phyloP scores from a whole-genome alignment of 306 rosid species.

The Trichosanthes cucumerina region DNA sequence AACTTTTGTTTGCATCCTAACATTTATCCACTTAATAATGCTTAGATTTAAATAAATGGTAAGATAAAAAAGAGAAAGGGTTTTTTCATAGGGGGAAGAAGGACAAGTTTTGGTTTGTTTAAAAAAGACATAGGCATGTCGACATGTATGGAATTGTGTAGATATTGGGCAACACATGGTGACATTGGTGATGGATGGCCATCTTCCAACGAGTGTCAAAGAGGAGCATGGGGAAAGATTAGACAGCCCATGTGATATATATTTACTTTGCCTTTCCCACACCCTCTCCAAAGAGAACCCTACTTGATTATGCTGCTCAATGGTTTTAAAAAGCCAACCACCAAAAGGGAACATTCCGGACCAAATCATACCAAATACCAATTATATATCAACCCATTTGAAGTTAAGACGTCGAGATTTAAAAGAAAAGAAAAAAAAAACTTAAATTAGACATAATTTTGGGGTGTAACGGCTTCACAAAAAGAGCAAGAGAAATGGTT shows the following conservation, averaged over 20 bases:
- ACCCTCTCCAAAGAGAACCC: neutral
- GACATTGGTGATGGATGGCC: neutral
- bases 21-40: too few species aligned
- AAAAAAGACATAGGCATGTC: neutral
- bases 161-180: slow-evolving; percentile 6
- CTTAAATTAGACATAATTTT: neutral
- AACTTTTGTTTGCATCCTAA: too few species aligned
- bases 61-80: too few species aligned
- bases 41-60: too few species aligned
- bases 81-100: neutral
- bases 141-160: neutral
- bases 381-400: neutral
- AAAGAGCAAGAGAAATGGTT: neutral
- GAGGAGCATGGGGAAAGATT: neutral
- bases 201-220: neutral
- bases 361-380: slow-evolving; percentile 1
- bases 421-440: neutral
- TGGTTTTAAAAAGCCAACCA: neutral
- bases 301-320: neutral
- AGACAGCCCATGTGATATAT: slow-evolving; percentile 7
- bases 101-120: neutral
- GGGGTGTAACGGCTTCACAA: neutral
- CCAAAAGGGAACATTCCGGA: slow-evolving; percentile 3
- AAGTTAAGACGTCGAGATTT: neutral
- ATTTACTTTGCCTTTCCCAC: neutral